A percentile compares a stretch with the other conserved stretches of the same genome.
Evolutionary conservation across 139 green algal genomes (phyloP).

Genomic region (Coelastrella sp.): DNA sequence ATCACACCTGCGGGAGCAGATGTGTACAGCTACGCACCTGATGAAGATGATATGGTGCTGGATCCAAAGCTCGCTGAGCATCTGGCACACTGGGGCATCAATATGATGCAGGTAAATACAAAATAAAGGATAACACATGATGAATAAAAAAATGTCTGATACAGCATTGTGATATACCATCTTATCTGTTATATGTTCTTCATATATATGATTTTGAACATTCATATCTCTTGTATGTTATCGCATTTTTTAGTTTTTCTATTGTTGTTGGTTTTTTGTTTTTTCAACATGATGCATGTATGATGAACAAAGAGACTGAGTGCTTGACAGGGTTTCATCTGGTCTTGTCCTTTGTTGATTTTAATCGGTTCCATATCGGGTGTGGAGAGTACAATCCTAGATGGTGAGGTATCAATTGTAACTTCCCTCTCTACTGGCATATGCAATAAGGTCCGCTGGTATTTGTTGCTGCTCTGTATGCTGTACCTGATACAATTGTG

Average conservation of each 20-base stretch:
- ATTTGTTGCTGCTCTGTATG: too few species aligned
- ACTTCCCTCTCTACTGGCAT: too few species aligned
- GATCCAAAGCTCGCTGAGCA: slow-evolving; percentile 90
- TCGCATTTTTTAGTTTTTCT: not conserved
- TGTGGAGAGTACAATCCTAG: too few species aligned
- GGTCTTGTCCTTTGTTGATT: too few species aligned
- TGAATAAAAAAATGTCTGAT: not conserved
- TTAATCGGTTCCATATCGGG: too few species aligned
- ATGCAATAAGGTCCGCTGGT: too few species aligned
- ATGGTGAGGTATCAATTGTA: too few species aligned
- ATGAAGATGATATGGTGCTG: slow-evolving; percentile 98
- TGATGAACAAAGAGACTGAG: too few species aligned
- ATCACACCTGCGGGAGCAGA: slow-evolving; percentile 24
- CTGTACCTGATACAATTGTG: too few species aligned
- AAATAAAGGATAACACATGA: not conserved
- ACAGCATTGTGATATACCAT: too few species aligned
- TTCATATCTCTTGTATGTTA: not conserved
- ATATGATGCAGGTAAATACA: slow-evolving; percentile 86
- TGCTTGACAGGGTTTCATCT: too few species aligned
- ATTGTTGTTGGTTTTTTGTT: not conserved
- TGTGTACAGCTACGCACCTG: slow-evolving; percentile 53
- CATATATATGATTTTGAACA: not conserved
- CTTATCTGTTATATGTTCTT: not conserved
- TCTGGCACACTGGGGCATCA: slow-evolving; percentile 98
- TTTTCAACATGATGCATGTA: too few species aligned